phyloP scores from a whole-genome alignment of 2,329 filamentous ascomycete genomes.

The Monilinia fructicola region DNA sequence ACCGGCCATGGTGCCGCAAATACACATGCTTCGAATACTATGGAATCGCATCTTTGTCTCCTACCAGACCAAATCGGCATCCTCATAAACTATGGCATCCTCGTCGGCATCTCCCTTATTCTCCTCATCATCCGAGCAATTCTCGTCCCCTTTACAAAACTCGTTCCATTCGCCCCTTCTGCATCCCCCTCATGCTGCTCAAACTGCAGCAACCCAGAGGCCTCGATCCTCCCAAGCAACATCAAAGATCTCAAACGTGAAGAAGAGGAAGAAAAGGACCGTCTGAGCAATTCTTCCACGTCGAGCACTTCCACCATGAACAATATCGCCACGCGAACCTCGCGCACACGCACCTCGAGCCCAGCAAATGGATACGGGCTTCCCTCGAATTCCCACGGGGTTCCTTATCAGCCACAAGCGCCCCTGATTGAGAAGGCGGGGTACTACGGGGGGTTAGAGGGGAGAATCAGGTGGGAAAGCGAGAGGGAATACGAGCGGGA shows the following conservation, averaged over 20 bases:
- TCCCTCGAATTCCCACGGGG: constrained; percentile 21
- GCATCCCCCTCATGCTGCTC: constrained; percentile 16
- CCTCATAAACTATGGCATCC: constrained; percentile 73
- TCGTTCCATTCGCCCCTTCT: constrained; percentile 40
- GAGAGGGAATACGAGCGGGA: constrained; percentile 23
- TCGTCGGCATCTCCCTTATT: constrained; percentile 56
- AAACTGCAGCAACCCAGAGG: not conserved
- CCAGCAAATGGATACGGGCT: constrained; percentile 39
- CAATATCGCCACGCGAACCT: constrained; percentile 31
- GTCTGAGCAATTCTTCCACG: constrained; percentile 37
- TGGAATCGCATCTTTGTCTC: constrained; percentile 88
- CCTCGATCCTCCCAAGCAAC: constrained; percentile 32
- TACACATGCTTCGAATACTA: constrained; percentile 53
- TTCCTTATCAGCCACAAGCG: constrained; percentile 19
- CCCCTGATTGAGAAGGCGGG: constrained; percentile 26
- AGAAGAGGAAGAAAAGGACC: constrained; percentile 23
- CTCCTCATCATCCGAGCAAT: constrained; percentile 55
- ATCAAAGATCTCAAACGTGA: constrained; percentile 31
- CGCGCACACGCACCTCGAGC: constrained; percentile 34
- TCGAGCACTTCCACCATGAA: constrained; percentile 32
- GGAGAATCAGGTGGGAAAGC: constrained; percentile 22
- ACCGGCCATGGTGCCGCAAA: constrained; percentile 38
- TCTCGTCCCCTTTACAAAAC: constrained; percentile 55
- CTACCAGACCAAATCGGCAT: constrained; percentile 84
- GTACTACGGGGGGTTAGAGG: constrained; percentile 16